phyloP scores from a whole-genome alignment of 106 monocot genomes.

The Amphibolis antarctica region DNA sequence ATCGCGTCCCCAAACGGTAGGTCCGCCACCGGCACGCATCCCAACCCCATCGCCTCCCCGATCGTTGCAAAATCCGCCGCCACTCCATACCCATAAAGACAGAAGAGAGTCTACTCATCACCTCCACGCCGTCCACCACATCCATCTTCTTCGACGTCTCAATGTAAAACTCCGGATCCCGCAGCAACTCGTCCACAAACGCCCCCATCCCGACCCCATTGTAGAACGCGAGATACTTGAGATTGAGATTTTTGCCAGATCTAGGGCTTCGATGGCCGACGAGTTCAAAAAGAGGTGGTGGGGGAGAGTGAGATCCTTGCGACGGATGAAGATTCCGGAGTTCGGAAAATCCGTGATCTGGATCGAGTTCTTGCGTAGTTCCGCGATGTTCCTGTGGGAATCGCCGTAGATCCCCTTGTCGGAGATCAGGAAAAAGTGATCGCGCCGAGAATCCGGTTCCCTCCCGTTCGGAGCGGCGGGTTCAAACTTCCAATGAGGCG shows the following conservation, averaged over 20 bases:
- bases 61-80: neutral
- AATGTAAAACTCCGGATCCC: slow-evolving; percentile 4
- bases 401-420: slow-evolving; percentile 4
- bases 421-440: slow-evolving; percentile 17
- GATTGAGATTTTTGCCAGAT: neutral
- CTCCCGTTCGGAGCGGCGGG: slow-evolving; percentile 11
- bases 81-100: slow-evolving; percentile 8
- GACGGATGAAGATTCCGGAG: slow-evolving; percentile 9
- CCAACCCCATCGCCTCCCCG: slow-evolving; percentile 9
- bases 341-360: slow-evolving; percentile 11
- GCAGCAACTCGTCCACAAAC: slow-evolving; percentile 1
- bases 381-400: slow-evolving; percentile 12
- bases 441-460: slow-evolving; percentile 25
- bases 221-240: slow-evolving; percentile 9
- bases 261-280: neutral
- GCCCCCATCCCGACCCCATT: neutral
- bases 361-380: slow-evolving; percentile 17
- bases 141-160: neutral
- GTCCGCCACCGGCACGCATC: slow-evolving; percentile 20
- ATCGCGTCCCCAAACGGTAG: slow-evolving; percentile 18
- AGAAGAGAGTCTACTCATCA: slow-evolving; percentile 6
- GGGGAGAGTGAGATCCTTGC: slow-evolving; percentile 21
- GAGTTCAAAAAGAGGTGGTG: slow-evolving; percentile 6
- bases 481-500: slow-evolving; percentile 11
- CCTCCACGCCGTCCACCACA: neutral